Base-by-base conservation (phyloP, 331 rosid genomes). In the Quercus tomentella region DNA sequence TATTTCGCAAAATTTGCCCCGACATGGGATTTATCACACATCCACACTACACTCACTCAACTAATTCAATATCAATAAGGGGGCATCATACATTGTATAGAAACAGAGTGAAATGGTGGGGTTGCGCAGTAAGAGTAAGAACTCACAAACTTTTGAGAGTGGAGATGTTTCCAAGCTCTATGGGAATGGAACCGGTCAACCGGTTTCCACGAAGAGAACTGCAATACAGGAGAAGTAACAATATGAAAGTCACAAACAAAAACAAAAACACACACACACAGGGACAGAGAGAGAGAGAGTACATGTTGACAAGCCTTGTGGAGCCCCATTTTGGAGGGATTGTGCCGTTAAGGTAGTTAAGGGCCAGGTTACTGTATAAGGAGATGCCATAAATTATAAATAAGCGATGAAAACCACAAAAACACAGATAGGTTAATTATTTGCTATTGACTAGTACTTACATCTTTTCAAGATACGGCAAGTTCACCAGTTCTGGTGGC, bases 281-380 rank as follows among this genome's bases (percentile, higher is more conserved):
- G 6, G 1, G 1, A 23, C 6, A 30, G 1, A 23, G 20, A 66
- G 79, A 78, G 11, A 26, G 28, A 25, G 1, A 56, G 56, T 92
- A 94, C 97, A 94, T 82, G 74, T 15, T 78, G 51, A 80, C 1
- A 26, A 94, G 90, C 3, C 74, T 75, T 70, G 12, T 9, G 14
- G 89, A 88, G 66, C 94, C 89, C 97, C 97, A 94, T 90, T 88
- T 82, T 41, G 41, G 73, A 68, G 98, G 98, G 65, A 94, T 92
- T 70, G 88, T 41, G 45, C 97, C 97, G 37, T 17, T 92, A 6
- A 94, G 85, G 82, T 86, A 94, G 88, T 94, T 94, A 72, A 85
- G 88, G 55, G 84, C 2, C 77, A 94, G 86, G 52, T 92, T 93
- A 15, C 97, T 94, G 87, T 20, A 35, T 35, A 35, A 35, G 43